Evolutionary conservation across 2,329 filamentous ascomycete genomes (phyloP).

Genomic region (Sarocladium strictum): DNA sequence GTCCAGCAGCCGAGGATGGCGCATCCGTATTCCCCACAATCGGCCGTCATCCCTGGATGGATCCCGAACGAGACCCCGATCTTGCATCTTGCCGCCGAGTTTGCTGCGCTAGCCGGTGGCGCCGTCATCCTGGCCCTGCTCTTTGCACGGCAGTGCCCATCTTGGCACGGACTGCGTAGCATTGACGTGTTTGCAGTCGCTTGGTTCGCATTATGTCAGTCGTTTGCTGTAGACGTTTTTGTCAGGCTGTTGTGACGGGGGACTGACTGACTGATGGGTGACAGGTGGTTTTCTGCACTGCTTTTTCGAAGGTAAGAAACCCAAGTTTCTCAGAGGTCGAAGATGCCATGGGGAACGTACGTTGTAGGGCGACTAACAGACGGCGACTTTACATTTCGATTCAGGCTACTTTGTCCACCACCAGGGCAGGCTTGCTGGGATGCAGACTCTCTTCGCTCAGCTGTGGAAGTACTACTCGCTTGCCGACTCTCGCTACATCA

Average conservation of each 20-base stretch:
- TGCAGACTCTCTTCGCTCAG: slow-evolving; percentile 72
- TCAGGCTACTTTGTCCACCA: slow-evolving; percentile 70
- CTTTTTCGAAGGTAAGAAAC: slow-evolving; percentile 70
- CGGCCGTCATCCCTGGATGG: slow-evolving; percentile 37
- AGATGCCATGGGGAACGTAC: no score
- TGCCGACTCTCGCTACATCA: slow-evolving; percentile 82
- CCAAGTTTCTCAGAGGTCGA: no score
- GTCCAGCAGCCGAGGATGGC: no score
- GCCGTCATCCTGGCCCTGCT: slow-evolving; percentile 27
- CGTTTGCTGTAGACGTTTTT: background rate
- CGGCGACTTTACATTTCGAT: background rate
- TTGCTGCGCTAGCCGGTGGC: slow-evolving; percentile 28
- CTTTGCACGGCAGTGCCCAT: slow-evolving; percentile 16
- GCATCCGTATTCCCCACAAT: slow-evolving; percentile 47
- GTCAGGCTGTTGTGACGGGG: no score
- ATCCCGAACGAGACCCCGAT: slow-evolving; percentile 37
- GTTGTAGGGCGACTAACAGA: no score
- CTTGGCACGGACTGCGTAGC: slow-evolving; percentile 14
- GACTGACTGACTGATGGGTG: no score
- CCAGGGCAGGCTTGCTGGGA: slow-evolving; percentile 57
- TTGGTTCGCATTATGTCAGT: slow-evolving; percentile 53
- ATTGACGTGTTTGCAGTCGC: slow-evolving; percentile 37
- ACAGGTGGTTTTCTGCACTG: slow-evolving; percentile 67
- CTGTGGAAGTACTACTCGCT: slow-evolving; percentile 91
- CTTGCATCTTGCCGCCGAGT: slow-evolving; percentile 28